Evolutionary conservation across 495 filamentous ascomycete genomes (phyloP).

Genomic region (Penicillium paxilli): DNA sequence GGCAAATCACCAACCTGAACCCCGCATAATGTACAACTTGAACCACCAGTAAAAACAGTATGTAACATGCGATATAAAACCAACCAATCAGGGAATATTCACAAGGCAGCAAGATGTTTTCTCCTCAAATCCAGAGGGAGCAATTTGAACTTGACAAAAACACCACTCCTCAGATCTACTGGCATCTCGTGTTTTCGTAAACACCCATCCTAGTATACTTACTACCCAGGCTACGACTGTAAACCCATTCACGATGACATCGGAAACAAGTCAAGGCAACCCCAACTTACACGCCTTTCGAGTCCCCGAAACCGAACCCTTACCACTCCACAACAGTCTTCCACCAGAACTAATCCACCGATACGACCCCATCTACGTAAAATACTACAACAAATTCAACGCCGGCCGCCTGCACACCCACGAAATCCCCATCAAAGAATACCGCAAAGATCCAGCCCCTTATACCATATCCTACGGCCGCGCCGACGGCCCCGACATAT

Average conservation of each 20-base stretch:
- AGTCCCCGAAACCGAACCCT: constrained; percentile 15
- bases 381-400: constrained; percentile 40
- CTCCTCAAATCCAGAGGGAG: too few relatives aligned
- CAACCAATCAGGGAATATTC: too few relatives aligned
- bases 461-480: constrained; percentile 38
- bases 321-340: constrained; percentile 41
- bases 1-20: too few relatives aligned
- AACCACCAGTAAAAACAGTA: too few relatives aligned
- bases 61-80: too few relatives aligned
- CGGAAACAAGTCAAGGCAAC: not conserved
- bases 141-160: too few relatives aligned
- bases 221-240: too few relatives aligned
- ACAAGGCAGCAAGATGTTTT: too few relatives aligned
- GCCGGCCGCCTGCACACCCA: constrained; percentile 42
- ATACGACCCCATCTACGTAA: constrained; percentile 36
- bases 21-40: too few relatives aligned
- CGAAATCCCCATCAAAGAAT: constrained; percentile 44
- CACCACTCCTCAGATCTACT: too few relatives aligned
- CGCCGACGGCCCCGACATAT: constrained; percentile 33
- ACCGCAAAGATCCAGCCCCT: constrained; percentile 40
- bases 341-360: constrained; percentile 29
- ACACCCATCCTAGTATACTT: too few relatives aligned
- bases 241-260: constrained; percentile 9
- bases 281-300: constrained; percentile 24
- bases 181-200: too few relatives aligned